Conservation (phyloP, 139 green algal species). For the Nannochloris sp. region DNA sequence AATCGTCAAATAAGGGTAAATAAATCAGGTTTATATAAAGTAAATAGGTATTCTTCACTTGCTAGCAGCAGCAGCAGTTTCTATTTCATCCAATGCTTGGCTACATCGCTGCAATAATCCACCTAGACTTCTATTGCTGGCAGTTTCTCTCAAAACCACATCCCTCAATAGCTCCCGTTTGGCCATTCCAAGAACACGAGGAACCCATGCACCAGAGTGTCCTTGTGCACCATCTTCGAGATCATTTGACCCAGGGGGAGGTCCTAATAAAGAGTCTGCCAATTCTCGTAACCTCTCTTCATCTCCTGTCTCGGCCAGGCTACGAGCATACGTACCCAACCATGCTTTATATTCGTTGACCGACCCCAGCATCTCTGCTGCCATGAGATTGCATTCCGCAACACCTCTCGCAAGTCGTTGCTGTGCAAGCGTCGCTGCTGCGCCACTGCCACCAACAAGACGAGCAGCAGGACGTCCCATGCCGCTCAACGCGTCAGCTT, state of each 20-base stretch:
- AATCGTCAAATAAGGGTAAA: background rate
- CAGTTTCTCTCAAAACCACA: constrained; percentile 36
- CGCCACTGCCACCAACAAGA: background rate
- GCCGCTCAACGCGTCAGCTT: constrained; percentile 13
- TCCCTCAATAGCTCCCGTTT: constrained; percentile 52
- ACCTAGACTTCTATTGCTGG: constrained; percentile 23
- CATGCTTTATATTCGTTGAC: constrained; percentile 47
- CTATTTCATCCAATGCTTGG: constrained; percentile 13
- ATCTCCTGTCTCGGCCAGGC: constrained; percentile 31
- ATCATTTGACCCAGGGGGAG: background rate
- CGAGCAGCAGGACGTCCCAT: background rate
- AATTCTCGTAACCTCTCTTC: constrained; percentile 49
- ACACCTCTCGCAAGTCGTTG: constrained; percentile 18
- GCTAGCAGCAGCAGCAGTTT: background rate
- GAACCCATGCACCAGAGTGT: constrained; percentile 25
- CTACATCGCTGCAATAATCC: constrained; percentile 8
- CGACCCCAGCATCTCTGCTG: constrained; percentile 36
- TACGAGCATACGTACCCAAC: constrained; percentile 50
- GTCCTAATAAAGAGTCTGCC: constrained; percentile 44
- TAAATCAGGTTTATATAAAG: background rate
- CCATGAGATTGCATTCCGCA: constrained; percentile 51
- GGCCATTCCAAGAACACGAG: constrained; percentile 40
- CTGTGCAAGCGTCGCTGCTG: background rate
- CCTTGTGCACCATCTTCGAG: background rate
- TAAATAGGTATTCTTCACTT: background rate